Evolutionary conservation across 306 rosid genomes (phyloP).

Genomic region (Malus orientalis): DNA sequence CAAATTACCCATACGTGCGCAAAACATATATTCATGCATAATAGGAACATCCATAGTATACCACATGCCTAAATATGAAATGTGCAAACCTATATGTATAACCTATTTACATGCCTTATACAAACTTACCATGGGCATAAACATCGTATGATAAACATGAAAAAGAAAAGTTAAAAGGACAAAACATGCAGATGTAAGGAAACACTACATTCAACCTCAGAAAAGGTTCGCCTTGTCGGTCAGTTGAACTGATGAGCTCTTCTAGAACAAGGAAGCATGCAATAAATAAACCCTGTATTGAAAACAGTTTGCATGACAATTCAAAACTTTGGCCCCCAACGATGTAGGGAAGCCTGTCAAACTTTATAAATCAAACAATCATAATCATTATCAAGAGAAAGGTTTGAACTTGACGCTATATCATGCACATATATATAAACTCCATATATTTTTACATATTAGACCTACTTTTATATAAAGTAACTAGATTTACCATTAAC

Average conservation of each 20-base stretch:
- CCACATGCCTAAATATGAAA: too few relatives aligned
- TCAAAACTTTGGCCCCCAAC: conserved; percentile 37
- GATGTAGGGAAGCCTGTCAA: conserved; percentile 66
- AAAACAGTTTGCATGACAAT: conserved; percentile 23
- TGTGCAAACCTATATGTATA: too few relatives aligned
- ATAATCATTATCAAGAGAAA: conserved; percentile 21
- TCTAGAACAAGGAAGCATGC: conserved; percentile 34
- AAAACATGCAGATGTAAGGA: conserved; percentile 6
- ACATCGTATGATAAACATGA: background rate
- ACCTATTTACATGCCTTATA: too few relatives aligned
- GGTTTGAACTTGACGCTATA: conserved; percentile 21
- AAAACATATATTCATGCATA: too few relatives aligned
- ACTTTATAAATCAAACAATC: conserved; percentile 41
- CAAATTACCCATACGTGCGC: too few relatives aligned
- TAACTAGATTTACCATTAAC: background rate
- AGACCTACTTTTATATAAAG: conserved; percentile 22
- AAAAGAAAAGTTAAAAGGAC: background rate
- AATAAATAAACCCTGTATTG: conserved; percentile 19
- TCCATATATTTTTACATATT: conserved; percentile 31
- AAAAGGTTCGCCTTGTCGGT: conserved; percentile 17
- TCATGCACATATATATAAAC: conserved; percentile 28
- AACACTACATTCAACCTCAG: conserved; percentile 35
- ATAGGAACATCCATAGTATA: too few relatives aligned
- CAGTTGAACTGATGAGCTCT: conserved; percentile 17
- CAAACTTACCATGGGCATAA: too few relatives aligned